Conservation (phyloP, 139 green algal genomes). For the Tetraselmis chui region DNA sequence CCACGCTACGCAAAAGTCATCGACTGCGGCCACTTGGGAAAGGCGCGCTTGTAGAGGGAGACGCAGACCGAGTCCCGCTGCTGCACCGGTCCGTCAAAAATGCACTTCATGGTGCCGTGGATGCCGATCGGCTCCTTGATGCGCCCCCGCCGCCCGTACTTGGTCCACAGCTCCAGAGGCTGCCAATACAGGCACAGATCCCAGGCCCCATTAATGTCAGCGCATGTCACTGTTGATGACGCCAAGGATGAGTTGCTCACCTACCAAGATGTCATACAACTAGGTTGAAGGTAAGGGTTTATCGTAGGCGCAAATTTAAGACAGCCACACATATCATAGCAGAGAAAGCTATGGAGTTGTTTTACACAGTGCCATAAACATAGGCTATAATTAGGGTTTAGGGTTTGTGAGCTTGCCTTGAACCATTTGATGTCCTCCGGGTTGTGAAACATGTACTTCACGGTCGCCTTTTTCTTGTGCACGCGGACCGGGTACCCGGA, state of each 20-base stretch:
- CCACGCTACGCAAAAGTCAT: constrained; percentile 29
- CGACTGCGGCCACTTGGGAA: constrained; percentile 77
- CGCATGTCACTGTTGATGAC: not conserved
- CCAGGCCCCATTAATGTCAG: not conserved
- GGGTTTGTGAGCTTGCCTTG: constrained; percentile 8
- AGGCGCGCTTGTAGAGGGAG: constrained; percentile 94
- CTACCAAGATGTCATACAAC: too few relatives aligned
- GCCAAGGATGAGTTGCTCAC: too few relatives aligned
- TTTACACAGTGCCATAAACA: too few relatives aligned
- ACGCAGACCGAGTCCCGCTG: constrained; percentile 91
- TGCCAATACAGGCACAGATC: not conserved
- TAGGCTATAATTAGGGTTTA: too few relatives aligned
- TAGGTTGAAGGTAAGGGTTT: too few relatives aligned
- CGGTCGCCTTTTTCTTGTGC: constrained; percentile 84
- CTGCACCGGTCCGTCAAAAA: constrained; percentile 84
- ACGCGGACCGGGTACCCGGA: constrained; percentile 78
- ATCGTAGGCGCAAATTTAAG: too few relatives aligned
- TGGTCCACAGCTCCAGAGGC: constrained; percentile 91
- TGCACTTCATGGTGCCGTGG: constrained; percentile 90
- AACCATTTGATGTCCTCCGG: constrained; percentile 92
- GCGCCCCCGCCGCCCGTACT: constrained; percentile 75
- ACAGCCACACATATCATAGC: too few relatives aligned
- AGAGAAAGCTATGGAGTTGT: too few relatives aligned
- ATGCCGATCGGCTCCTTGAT: constrained; percentile 94
- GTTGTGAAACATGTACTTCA: constrained; percentile 93